A percentile compares a stretch with the other conserved stretches of the same genome.
Evolutionary conservation across 2,329 filamentous ascomycete genomes (phyloP).

Genomic region (Botrytis tulipae): DNA sequence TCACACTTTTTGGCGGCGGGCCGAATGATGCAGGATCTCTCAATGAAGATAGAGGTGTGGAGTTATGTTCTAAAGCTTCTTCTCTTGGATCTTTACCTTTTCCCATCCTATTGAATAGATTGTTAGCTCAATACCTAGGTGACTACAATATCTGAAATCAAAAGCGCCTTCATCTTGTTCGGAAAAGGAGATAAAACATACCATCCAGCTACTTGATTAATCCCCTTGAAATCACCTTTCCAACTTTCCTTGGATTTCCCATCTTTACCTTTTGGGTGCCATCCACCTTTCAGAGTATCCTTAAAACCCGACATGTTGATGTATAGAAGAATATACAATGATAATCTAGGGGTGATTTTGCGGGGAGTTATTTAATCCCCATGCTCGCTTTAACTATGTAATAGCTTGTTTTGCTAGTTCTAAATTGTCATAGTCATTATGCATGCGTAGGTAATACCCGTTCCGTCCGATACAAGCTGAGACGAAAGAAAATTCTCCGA

Average conservation of each 20-base stretch:
- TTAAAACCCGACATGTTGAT: constrained; percentile 40
- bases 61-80: constrained; percentile 31
- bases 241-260: constrained; percentile 51
- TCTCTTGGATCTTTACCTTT: constrained; percentile 36
- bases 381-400: neutral
- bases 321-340: neutral
- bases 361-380: constrained; percentile 1
- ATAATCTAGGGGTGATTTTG: constrained; percentile 3
- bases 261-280: constrained; percentile 53
- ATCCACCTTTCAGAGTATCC: constrained; percentile 50
- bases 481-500: neutral
- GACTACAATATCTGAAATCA: neutral
- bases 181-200: constrained; percentile 13
- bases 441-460: neutral
- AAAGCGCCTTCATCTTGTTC: neutral
- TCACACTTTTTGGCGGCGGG: constrained; percentile 59
- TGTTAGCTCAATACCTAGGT: neutral
- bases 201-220: constrained; percentile 40
- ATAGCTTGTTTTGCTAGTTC: constrained; percentile 12
- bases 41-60: constrained; percentile 55
- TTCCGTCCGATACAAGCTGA: neutral
- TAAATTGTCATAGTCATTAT: neutral
- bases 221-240: constrained; percentile 44
- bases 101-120: constrained; percentile 31
- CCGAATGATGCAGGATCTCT: constrained; percentile 65